Evolutionary conservation across 306 rosid species (phyloP).

Genomic region (Delonix regia): DNA sequence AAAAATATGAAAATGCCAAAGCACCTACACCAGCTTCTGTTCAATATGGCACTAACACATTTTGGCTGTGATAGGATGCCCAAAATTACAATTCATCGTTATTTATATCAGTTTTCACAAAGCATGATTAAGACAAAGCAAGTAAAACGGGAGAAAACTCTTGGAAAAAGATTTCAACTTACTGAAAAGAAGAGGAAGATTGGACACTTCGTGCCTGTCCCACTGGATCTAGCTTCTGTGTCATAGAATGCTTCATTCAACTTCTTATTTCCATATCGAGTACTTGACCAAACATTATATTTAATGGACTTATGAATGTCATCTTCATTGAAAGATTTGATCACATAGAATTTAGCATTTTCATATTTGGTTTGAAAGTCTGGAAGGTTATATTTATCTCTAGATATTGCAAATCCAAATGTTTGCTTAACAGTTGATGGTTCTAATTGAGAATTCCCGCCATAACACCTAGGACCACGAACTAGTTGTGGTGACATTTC

Average conservation of each 20-base stretch:
- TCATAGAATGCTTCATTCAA: conserved; percentile 65
- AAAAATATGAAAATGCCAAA: not conserved
- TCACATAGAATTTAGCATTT: conserved; percentile 69
- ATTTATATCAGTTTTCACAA: not conserved
- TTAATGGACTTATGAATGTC: conserved; percentile 78
- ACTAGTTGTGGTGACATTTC: conserved; percentile 53
- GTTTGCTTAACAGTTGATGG: conserved; percentile 52
- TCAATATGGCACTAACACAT: conserved; percentile 1
- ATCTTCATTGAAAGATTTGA: conserved; percentile 91
- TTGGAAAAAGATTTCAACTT: conserved; percentile 41
- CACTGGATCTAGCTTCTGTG: conserved; percentile 54
- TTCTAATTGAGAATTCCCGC: conserved; percentile 39
- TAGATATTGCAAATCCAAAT: conserved; percentile 36
- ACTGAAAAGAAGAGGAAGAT: conserved; percentile 90
- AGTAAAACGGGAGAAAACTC: conserved; percentile 1
- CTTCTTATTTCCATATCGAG: conserved; percentile 74
- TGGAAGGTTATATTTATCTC: conserved; percentile 63
- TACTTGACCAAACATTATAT: conserved; percentile 89
- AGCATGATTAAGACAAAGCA: conserved; percentile 2
- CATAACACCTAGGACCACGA: conserved; percentile 73
- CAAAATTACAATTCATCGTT: not conserved
- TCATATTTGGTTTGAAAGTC: conserved; percentile 65
- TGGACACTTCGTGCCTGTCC: conserved; percentile 59
- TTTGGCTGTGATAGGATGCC: not conserved
- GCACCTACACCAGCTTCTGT: not conserved